These are phyloP conservation scores for Podospora fimiseda DNA, from an alignment of 495 filamentous ascomycete species.

Conservation along the genomic window DNA sequence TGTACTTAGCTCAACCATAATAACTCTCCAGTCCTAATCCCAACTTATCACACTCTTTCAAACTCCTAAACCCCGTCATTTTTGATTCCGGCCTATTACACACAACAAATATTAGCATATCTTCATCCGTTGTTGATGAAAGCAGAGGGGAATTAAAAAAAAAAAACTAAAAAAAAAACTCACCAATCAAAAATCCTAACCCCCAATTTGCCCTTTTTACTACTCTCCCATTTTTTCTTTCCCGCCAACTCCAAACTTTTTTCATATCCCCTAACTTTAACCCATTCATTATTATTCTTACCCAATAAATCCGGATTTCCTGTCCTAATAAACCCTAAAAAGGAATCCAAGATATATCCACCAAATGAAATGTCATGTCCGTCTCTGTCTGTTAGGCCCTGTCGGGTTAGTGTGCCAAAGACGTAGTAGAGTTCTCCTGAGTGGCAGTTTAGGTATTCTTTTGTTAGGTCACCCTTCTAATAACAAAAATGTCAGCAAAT, in stretches of 20 bases:
- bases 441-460: conserved; percentile 28
- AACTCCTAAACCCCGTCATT: conserved; percentile 23
- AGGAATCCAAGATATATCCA: conserved; percentile 30
- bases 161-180: neutral
- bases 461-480: conserved; percentile 43
- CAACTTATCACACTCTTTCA: conserved; percentile 28
- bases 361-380: conserved; percentile 31
- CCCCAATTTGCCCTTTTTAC: conserved; percentile 9
- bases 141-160: no score
- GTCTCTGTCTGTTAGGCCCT: conserved; percentile 31
- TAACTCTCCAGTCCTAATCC: conserved; percentile 30
- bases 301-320: conserved; percentile 36
- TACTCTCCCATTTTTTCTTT: conserved; percentile 24
- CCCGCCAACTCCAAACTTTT: conserved; percentile 15
- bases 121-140: neutral
- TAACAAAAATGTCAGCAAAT: no score
- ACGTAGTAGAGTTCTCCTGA: conserved; percentile 34
- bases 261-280: conserved; percentile 27
- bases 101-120: neutral
- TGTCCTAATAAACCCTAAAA: conserved; percentile 30
- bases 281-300: conserved; percentile 17
- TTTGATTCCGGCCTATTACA: conserved; percentile 30
- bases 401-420: conserved; percentile 34
- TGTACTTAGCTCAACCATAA: neutral
- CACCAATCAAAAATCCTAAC: conserved; percentile 20